These are phyloP conservation scores for Zygoascus sp. DNA, from an alignment of 1,139 yeast genomes.

Conservation along the genomic window DNA sequence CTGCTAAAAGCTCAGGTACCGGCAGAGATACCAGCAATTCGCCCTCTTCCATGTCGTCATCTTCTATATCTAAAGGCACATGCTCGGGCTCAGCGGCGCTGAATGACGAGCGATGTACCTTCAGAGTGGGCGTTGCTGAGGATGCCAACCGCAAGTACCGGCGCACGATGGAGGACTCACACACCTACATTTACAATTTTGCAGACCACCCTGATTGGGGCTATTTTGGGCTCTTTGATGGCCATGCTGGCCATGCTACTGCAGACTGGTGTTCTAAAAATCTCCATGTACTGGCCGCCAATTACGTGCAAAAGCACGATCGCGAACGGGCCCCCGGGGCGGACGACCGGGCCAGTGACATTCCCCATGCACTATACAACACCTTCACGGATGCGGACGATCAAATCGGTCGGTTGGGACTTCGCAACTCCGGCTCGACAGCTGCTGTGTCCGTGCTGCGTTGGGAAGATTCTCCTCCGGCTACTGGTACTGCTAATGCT, in stretches of 20 bases:
- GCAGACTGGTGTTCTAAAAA: slow-evolving; percentile 96
- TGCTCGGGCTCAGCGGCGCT: not conserved
- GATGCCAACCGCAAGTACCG: slow-evolving; percentile 78
- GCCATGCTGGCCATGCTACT: slow-evolving; percentile 93
- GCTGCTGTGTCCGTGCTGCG: slow-evolving; percentile 91
- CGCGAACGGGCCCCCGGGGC: slow-evolving; percentile 19
- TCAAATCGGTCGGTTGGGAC: slow-evolving; percentile 51
- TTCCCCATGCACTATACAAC: slow-evolving; percentile 32
- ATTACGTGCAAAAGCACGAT: slow-evolving; percentile 41
- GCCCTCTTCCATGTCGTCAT: slow-evolving; percentile 1
- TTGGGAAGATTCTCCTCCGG: slow-evolving; percentile 87
- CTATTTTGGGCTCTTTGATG: slow-evolving; percentile 93
- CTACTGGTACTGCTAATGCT: no score
- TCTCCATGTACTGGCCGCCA: slow-evolving; percentile 63
- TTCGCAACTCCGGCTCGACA: slow-evolving; percentile 80
- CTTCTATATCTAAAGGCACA: not conserved
- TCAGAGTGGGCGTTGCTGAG: slow-evolving; percentile 78
- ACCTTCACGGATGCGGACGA: slow-evolving; percentile 71
- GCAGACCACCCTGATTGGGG: slow-evolving; percentile 91
- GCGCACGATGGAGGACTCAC: slow-evolving; percentile 94
- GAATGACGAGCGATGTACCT: slow-evolving; percentile 26
- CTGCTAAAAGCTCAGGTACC: no score
- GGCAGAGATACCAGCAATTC: slow-evolving; percentile 8
- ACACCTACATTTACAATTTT: slow-evolving; percentile 87
- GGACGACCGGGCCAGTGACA: slow-evolving; percentile 9